Base-by-base conservation (phyloP, 768 basidiomycete genomes). In the Pleurotus eryngii region DNA sequence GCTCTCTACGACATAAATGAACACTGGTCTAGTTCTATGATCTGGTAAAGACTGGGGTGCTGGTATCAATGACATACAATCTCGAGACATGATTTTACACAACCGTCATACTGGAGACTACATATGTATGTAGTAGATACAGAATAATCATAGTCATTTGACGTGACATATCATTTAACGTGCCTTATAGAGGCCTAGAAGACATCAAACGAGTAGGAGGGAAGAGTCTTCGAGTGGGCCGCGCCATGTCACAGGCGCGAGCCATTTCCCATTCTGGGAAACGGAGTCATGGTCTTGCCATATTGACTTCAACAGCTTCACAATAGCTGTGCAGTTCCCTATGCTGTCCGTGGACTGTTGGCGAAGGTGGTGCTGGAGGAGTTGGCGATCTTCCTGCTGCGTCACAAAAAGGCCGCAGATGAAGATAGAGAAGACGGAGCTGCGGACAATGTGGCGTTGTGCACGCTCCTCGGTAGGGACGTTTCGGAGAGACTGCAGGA, bases 381-480 rank as follows among this genome's bases (percentile, higher is more conserved):
- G 73, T 1, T 58, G 42, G 49, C 78, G 80, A 58, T 84, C 72
- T 1, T 55, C 56, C 4, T 26, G 58, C 50, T 81, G 72, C 65
- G 85, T 83, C 60, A 86, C 84, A 51, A 92, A 77, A 61, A 80
- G 83, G 1, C 89, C 89, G 58, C 82, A 82, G 50, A 92, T 80
- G 64, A 86, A 90, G 57, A 90, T 84, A 43, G 82, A 81, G 63
- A 92, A 91, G 61, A 92, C 88, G 20, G 89, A 89, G 70, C 86
- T 89, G 40, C 89, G 78, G 57, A 90, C 80, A 17, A 91, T 86
- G 15, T 80, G 76, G 45, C 78, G 77, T 37, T 50, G 43, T 76
- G 72, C 42, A 76, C 71, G 40, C 63, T 68, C 14, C 60, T 62
- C 40, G 45, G 45, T 8, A 18, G 70, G 75, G 57, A 78, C 74